Base-by-base conservation (phyloP, 371 early-diverging fungal species). In the Zychaea mexicana region DNA sequence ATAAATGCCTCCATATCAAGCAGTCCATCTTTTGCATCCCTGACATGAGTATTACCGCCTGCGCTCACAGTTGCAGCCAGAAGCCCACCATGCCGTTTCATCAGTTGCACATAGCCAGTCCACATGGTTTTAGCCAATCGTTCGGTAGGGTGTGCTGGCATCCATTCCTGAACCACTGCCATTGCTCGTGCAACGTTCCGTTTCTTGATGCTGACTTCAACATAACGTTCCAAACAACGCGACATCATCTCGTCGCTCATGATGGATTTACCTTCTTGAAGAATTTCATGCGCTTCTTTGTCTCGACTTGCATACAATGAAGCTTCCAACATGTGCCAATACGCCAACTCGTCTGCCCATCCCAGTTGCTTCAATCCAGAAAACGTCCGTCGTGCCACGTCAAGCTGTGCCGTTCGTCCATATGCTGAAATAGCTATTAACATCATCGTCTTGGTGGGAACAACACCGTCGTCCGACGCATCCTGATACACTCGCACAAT, bases 341-440 rank as follows among this genome's bases (percentile, higher is more conserved):
- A 66, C n/a, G 42, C 52, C 15, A 46, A 26, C 61, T 56, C 17
- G 64, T 36, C 32, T 28, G 32, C 33, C 57, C 59, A 12, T 49
- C 56, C 36, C 8, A 22, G 32, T 46, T 61, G 45, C 64, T 69
- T 30, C 55, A 57, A 24, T 19, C 56, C 65, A 17, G 61, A 47
- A 33, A 73, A 75, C 1, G 62, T 54, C 4, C 15, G 26, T n/a
- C 30, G 56, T 1, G 73, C 60, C 39, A 65, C 28, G 1, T 69
- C 55, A 10, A 55, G 10, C 27, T 68, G 54, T 5, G 61, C 56
- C 3, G 47, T 33, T 26, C 66, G 32, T 19, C 76, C 74, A 26
- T 73, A 78, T 0, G 78, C 73, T 36, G 55, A 62, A 5, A 78
- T 60, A 19, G 70, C 72, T 13, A 64, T 47, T 10, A 67, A 7